Evolutionary conservation across 371 early-diverging fungal species (phyloP), one percentile per base, ranked within the genome.

Genomic region (Mortierella sp.): DNA sequence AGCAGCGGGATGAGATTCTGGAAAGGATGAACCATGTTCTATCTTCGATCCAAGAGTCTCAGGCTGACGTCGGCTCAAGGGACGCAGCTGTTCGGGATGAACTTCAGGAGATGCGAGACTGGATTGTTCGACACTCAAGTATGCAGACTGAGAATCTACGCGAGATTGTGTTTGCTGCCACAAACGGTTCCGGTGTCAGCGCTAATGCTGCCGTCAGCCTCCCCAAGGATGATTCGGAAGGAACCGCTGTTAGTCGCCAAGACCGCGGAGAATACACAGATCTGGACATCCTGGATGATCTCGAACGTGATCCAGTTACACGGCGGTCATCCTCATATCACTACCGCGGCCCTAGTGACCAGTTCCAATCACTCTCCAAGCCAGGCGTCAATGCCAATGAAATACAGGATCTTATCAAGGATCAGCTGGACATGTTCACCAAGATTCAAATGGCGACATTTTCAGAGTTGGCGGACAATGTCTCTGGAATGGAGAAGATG

Each of bases 401-500:
- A 40, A 63, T 67, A 1, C 59, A 67, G 24, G 76, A 63, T 14
- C 60, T 74, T 13, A 39, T 39, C 25, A 57, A 59, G 52, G 76
- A 74, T 2, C 68, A 67, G 37, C 58, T 74, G 6, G 76, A 74
- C 44, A 74, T 60, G 60, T 67, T 60, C 34, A 63, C 76, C n/a
- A 63, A 62, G 31, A 49, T 74, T 9, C 76, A 74, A 34, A 74
- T 74, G 68, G 76, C 76, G 14, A 74, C 68, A 1, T 60, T 67
- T 41, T 74, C 76, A 21, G 76, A 74, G 21, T 16, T 74, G 44
- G 63, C 68, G 7, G 76, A 74, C 16, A 74, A 74, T 55, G 53
- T 74, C 14, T 63, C 76, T 16, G 76, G 76, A 0, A 61, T 74
- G 2, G 76, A 74, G 29, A 63, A 63, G 63, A 74, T 74, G 76